A percentile compares a stretch with the other conserved stretches of the same genome.
Evolutionary conservation across 805 yeast species (phyloP).

Genomic region (Pichia sporocuriosa): DNA sequence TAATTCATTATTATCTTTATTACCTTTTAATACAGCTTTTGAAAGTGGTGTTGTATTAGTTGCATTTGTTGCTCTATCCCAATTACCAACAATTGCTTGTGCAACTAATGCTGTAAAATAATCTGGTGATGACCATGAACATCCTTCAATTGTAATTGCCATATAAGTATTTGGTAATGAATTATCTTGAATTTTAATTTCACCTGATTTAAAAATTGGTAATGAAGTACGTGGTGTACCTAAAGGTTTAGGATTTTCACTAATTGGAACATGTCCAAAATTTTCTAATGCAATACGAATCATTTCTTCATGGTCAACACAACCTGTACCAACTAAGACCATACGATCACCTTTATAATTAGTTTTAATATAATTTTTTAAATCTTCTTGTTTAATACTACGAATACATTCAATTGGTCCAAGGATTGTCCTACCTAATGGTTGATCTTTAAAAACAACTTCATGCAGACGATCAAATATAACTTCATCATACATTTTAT

Average conservation of each 20-base stretch:
- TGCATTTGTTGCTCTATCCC: constrained; percentile 90
- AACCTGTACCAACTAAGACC: constrained; percentile 97
- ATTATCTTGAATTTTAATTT: constrained; percentile 74
- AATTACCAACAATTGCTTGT: constrained; percentile 93
- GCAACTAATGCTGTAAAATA: constrained; percentile 93
- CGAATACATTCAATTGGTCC: constrained; percentile 90
- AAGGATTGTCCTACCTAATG: constrained; percentile 90
- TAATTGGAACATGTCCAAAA: constrained; percentile 62
- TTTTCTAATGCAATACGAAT: constrained; percentile 68
- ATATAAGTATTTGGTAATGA: constrained; percentile 84
- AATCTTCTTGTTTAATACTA: constrained; percentile 68
- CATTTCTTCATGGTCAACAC: constrained; percentile 80
- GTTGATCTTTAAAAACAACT: constrained; percentile 83
- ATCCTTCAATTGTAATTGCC: constrained; percentile 96
- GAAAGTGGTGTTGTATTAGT: constrained; percentile 77
- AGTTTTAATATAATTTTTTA: constrained; percentile 69
- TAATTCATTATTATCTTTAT: constrained; percentile 32
- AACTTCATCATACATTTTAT: constrained; percentile 96
- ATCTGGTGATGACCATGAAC: constrained; percentile 93
- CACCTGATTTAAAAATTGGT: constrained; percentile 81
- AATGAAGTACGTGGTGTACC: constrained; percentile 68
- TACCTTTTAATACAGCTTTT: constrained; percentile 30
- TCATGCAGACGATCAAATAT: constrained; percentile 95
- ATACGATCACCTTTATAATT: constrained; percentile 95
- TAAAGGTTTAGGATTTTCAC: constrained; percentile 53